Conservation (phyloP, 23 red algal genomes). For the Gracilaria gracilis region DNA sequence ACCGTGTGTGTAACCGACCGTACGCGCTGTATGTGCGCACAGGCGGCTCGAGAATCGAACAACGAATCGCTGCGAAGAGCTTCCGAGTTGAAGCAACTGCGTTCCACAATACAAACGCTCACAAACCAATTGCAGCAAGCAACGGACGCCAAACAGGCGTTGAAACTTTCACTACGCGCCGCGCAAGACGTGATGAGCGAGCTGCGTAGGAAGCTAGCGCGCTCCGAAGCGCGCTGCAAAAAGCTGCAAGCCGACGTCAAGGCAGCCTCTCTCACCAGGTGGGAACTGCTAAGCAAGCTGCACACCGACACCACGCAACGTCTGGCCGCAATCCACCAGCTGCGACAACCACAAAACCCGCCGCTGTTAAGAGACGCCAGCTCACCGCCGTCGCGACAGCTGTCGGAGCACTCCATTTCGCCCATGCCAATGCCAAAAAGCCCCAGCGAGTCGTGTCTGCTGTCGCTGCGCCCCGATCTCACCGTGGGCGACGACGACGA, state of each 20-base stretch:
- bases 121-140: neutral
- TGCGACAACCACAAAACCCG: neutral
- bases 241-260: constrained; percentile 21
- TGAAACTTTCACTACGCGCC: neutral
- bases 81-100: constrained; percentile 26
- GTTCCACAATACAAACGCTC: neutral
- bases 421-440: constrained; percentile 22
- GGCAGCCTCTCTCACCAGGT: constrained; percentile 11
- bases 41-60: constrained; percentile 35
- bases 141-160: neutral
- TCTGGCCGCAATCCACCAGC: constrained; percentile 12
- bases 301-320: constrained; percentile 42
- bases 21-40: neutral
- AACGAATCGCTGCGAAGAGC: constrained; percentile 24
- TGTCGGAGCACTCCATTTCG: neutral
- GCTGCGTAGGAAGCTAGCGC: constrained; percentile 15
- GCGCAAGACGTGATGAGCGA: constrained; percentile 7
- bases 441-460: constrained; percentile 6
- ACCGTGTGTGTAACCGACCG: too few relatives aligned
- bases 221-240: constrained; percentile 7
- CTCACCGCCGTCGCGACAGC: neutral
- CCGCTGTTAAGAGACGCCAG: neutral
- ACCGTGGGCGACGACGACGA: constrained; percentile 20
- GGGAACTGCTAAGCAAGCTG: constrained; percentile 42
- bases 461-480: constrained; percentile 12